Evolutionary conservation across 2,329 filamentous ascomycete species (phyloP).

Genomic region (Monilinia fructicola): DNA sequence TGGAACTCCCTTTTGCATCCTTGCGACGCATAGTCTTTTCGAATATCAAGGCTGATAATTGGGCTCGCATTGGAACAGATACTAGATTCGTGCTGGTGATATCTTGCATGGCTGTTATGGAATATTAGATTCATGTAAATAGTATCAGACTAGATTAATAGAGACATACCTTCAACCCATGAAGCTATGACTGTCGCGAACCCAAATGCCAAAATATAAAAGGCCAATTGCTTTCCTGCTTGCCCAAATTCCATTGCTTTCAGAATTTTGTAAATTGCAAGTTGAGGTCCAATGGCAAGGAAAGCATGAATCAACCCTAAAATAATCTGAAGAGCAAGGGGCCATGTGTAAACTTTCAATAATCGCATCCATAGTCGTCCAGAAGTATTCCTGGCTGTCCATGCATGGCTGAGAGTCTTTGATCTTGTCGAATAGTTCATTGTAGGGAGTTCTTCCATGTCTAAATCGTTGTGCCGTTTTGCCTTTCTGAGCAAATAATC

Average conservation of each 20-base stretch:
- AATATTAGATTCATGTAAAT: constrained; percentile 42
- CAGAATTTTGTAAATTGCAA: constrained; percentile 32
- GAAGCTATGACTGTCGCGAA: constrained; percentile 49
- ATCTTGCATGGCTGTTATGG: constrained; percentile 60
- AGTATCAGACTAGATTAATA: constrained; percentile 42
- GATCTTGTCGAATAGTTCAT: constrained; percentile 55
- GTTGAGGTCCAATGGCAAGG: constrained; percentile 27
- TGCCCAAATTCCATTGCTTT: constrained; percentile 27
- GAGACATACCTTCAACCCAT: constrained; percentile 28
- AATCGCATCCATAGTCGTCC: constrained; percentile 40
- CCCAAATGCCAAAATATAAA: constrained; percentile 29
- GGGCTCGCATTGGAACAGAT: constrained; percentile 57
- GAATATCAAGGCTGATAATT: constrained; percentile 70
- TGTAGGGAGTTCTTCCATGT: constrained; percentile 60
- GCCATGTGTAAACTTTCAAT: constrained; percentile 53
- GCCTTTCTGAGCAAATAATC: constrained; percentile 54
- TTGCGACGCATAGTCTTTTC: constrained; percentile 73
- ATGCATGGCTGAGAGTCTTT: constrained; percentile 50
- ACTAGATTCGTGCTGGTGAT: constrained; percentile 50
- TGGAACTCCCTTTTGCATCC: constrained; percentile 58
- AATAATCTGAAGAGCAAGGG: constrained; percentile 26
- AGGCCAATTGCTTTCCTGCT: constrained; percentile 18
- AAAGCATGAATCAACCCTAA: constrained; percentile 28
- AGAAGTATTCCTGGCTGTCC: constrained; percentile 38
- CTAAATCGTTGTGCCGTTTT: constrained; percentile 56